These are phyloP conservation scores for Nemania bipapillata DNA, from an alignment of 2,329 filamentous ascomycete genomes.

Conservation along the genomic window DNA sequence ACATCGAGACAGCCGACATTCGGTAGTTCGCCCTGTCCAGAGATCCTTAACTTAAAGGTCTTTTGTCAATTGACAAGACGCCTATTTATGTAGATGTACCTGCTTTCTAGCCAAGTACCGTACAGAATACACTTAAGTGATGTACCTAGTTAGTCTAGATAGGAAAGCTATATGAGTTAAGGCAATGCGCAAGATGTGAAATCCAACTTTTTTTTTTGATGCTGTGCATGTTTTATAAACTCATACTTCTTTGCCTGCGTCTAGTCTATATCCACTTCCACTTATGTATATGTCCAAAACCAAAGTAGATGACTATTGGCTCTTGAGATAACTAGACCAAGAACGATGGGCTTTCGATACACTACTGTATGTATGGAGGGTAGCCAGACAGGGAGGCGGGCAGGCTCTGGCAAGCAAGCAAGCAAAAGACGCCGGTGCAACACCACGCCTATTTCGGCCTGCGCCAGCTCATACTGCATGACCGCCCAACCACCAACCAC, in stretches of 20 bases:
- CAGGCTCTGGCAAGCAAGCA: slow-evolving; percentile 4
- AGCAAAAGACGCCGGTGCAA: slow-evolving; percentile 9
- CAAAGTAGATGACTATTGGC: neutral
- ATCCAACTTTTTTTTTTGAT: neutral
- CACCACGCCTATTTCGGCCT: slow-evolving; percentile 34
- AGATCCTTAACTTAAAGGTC: neutral
- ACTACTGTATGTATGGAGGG: neutral
- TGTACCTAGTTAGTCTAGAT: too few relatives aligned
- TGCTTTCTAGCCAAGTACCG: too few relatives aligned
- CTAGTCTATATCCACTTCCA: neutral
- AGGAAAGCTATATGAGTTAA: too few relatives aligned
- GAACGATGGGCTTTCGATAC: neutral
- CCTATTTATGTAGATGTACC: too few relatives aligned
- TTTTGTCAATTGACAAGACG: neutral
- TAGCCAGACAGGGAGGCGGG: neutral
- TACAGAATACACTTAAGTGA: too few relatives aligned
- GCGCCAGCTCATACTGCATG: slow-evolving; percentile 44
- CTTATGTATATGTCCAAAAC: neutral
- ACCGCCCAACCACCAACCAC: slow-evolving; percentile 34
- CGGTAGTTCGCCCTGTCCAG: too few relatives aligned
- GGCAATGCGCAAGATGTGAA: neutral
- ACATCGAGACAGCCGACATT: neutral
- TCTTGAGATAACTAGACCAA: slow-evolving; percentile 4
- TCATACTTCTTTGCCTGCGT: neutral
- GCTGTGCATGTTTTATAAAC: neutral